These are phyloP conservation scores for Leishmania martiniquensis DNA, from an alignment of 208 protist genomes.

Conservation along the genomic window DNA sequence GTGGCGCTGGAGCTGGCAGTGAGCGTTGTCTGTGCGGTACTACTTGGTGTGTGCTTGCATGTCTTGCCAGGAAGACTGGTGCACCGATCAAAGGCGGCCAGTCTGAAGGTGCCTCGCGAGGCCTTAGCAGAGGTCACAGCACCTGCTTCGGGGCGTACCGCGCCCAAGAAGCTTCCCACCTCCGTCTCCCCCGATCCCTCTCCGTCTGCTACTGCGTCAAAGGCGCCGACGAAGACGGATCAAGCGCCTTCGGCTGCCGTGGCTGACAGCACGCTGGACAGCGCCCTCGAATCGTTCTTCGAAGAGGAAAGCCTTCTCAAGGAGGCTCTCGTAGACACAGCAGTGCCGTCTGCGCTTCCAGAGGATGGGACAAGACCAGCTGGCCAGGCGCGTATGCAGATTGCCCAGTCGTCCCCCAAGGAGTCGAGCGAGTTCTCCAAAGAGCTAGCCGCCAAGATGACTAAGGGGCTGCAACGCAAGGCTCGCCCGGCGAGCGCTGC, in stretches of 20 bases:
- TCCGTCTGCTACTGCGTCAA: not conserved
- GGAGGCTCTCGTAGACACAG: conserved; percentile 39
- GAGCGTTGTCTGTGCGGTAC: conserved; percentile 12
- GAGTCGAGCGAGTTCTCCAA: conserved; percentile 9
- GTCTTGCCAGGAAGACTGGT: conserved; percentile 33
- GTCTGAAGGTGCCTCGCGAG: not conserved
- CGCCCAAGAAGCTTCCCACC: not conserved
- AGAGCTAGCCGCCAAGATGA: conserved; percentile 25
- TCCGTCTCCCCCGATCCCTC: not conserved
- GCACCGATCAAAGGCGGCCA: not conserved
- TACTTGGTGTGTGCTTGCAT: conserved; percentile 30
- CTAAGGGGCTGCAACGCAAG: conserved; percentile 10
- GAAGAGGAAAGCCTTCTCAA: conserved; percentile 36
- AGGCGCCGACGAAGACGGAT: not conserved
- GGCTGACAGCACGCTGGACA: conserved; percentile 20
- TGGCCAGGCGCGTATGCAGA: not conserved
- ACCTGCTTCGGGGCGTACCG: not conserved
- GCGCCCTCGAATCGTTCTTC: conserved; percentile 48
- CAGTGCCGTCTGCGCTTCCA: not conserved
- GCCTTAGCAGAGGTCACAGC: not conserved
- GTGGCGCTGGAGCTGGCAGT: conserved; percentile 27
- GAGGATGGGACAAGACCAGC: not conserved
- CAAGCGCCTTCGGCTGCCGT: not conserved
- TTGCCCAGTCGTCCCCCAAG: not conserved
- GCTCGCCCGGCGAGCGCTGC: not conserved